Percentiles rank a stretch among this genome's conserved stretches.
Evolutionary conservation across 2,329 filamentous ascomycete genomes (phyloP).

Genomic region (Diaporthe vaccinii): DNA sequence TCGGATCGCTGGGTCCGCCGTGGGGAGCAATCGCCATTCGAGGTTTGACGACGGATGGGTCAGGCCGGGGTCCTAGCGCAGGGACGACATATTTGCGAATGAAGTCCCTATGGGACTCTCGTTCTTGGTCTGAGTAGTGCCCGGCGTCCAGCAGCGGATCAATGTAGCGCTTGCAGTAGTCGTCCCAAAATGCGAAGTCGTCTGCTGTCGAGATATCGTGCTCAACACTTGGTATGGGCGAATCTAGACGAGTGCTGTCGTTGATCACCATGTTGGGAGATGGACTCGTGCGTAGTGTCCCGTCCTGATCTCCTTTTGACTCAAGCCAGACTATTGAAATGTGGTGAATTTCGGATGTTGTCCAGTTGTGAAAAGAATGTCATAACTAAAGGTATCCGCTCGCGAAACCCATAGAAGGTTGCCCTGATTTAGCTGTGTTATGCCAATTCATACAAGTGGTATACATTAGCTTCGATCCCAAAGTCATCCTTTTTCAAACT

Average conservation of each 20-base stretch:
- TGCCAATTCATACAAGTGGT: too few relatives aligned
- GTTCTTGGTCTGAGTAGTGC: background rate
- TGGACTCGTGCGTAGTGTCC: background rate
- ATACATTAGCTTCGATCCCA: background rate
- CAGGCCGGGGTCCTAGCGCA: background rate
- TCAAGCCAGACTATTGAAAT: background rate
- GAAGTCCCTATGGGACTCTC: background rate
- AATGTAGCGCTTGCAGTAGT: background rate
- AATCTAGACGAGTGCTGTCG: background rate
- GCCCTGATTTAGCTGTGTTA: too few relatives aligned
- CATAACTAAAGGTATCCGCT: background rate
- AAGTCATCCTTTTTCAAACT: background rate
- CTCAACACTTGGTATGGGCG: background rate
- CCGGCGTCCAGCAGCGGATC: background rate
- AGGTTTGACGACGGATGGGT: background rate
- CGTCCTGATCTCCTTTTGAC: background rate
- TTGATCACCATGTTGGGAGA: background rate
- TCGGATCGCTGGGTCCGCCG: background rate
- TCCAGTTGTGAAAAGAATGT: background rate
- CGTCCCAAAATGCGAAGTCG: conserved; percentile 3
- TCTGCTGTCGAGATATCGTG: background rate
- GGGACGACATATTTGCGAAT: background rate
- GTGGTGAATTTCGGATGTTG: background rate
- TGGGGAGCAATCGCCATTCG: background rate
- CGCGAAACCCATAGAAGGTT: background rate